Evolutionary conservation across 2,329 filamentous ascomycete species (phyloP), one percentile per base, ranked within the genome.

Genomic region (Fusarium sp.): DNA sequence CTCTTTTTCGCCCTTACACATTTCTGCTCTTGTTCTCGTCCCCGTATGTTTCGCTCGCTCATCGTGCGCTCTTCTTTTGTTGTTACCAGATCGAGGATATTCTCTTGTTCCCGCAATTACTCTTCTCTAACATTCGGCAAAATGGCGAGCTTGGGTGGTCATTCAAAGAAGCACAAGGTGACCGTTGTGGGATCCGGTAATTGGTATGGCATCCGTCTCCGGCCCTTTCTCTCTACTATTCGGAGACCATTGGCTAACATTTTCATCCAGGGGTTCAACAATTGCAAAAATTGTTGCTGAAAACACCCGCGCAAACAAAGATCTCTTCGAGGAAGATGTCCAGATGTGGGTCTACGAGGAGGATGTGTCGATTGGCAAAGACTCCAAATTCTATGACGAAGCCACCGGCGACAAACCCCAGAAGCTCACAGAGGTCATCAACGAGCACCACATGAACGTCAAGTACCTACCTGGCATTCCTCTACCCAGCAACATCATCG

Each of bases 331-430:
- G 76, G 84, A 90, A 77, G 85, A 93, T 65, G 94, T 99, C 51
- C 93, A 97, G 81, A 98, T 99, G 96, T 99, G 96, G 96, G 96
- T 99, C 75, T 97, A 89, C 77, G 96, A 99, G 81, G 96, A 99
- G 80, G 88, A 97, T 23, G 90, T 97, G 67, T 87, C 87, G 54
- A 84, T 97, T 40, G 81, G 91, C 14, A 85, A 90, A 73, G 85
- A 86, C 67, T 95, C 92, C 47, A 88, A 88, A 71, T 86, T 93
- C 81, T 94, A 93, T 84, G 85, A 91, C 73, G 75, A 86, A 20
- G 80, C 85, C 59, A 84, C 86, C 36, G 86, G 87, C 75, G 85
- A 88, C 66, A 84, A 88, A 67, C 88, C 91, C 5, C 92, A 96
- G 79, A 97, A 97, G 82, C 90, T 99, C 78, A 97, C 96, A 10